Evolutionary conservation across 805 yeast species (phyloP).

Genomic region (Nakazawaea sp.): DNA sequence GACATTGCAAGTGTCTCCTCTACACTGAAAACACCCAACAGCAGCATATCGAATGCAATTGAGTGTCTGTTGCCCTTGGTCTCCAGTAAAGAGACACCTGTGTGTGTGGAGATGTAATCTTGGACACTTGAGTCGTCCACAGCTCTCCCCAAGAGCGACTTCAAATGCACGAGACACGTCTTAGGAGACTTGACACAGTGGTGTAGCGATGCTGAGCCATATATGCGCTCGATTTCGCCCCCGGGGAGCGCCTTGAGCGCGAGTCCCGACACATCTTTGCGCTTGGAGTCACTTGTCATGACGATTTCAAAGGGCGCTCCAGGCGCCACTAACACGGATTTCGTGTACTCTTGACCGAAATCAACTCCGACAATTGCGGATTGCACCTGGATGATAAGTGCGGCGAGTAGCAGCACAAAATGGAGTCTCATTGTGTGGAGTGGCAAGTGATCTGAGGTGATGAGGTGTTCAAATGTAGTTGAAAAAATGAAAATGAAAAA

Average conservation of each 20-base stretch:
- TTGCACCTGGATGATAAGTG: background rate
- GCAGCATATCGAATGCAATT: constrained; percentile 47
- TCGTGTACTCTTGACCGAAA: constrained; percentile 80
- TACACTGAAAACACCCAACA: constrained; percentile 35
- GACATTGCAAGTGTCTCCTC: constrained; percentile 88
- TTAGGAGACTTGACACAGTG: constrained; percentile 70
- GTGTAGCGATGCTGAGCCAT: constrained; percentile 70
- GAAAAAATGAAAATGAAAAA: background rate
- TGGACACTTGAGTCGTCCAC: constrained; percentile 36
- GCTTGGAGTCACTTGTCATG: constrained; percentile 81
- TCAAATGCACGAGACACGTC: constrained; percentile 58
- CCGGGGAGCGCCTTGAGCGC: constrained; percentile 42
- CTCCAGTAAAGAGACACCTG: constrained; percentile 46
- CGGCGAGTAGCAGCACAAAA: background rate
- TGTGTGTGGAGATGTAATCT: constrained; percentile 46
- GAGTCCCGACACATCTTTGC: constrained; percentile 82
- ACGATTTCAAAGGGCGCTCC: constrained; percentile 84
- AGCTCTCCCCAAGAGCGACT: constrained; percentile 63
- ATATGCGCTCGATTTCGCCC: constrained; percentile 58
- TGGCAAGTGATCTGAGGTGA: too few relatives aligned
- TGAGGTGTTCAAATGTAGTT: background rate
- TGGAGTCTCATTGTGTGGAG: constrained; percentile 1
- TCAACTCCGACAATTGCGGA: constrained; percentile 82
- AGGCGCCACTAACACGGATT: constrained; percentile 87
- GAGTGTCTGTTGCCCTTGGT: constrained; percentile 41